Evolutionary conservation across 1,284 basidiomycete species (phyloP), one percentile per base, ranked within the genome.

Genomic region (Sphagnurus paluster): DNA sequence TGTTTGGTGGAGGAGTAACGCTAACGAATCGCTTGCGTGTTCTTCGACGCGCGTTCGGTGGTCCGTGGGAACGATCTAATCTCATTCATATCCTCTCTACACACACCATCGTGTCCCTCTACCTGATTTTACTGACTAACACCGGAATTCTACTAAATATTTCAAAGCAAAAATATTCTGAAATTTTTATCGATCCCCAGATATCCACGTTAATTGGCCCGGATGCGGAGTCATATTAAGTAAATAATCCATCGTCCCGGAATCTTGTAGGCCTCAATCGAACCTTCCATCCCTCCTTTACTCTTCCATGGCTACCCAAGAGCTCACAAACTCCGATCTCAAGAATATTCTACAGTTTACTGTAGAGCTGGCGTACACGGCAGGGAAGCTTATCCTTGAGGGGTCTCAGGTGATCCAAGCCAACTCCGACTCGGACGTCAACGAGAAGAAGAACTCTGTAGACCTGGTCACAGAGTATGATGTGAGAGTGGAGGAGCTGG

Each of bases 401-500:
- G 87, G 88, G 52, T 87, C 88, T 9, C 74, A 79, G 39, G 84
- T 81, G 21, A 90, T 90, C 58, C 79, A 79, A 48, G 68, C 69
- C 1, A 67, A 72, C 21, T 39, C 41, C 3, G 72, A 75, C 8
- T 66, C 68, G 3, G 75, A 76, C 56, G 74, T 91, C 42, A 81
- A 82, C 56, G 85, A 91, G 74, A 96, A 95, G 78, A 87, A 89
- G 66, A 95, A 95, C 64, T 84, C 90, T 7, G 91, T 93, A 13
- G 93, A 95, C 68, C 76, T 98, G 29, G 96, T 98, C n/a, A 98
- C 96, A 0, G 90, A 98, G 69, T 97, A 93, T 60, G 95, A 99
- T 68, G 90, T 97, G 50, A 84, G 78, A 29, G 93, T 97, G 10
- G 95, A 98, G 65, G 84, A 90, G 54, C 75, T 95, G 45, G 89